Evolutionary conservation across 805 yeast genomes (phyloP), one percentile per base, ranked within the genome.

Genomic region (Lipomyces kockii): DNA sequence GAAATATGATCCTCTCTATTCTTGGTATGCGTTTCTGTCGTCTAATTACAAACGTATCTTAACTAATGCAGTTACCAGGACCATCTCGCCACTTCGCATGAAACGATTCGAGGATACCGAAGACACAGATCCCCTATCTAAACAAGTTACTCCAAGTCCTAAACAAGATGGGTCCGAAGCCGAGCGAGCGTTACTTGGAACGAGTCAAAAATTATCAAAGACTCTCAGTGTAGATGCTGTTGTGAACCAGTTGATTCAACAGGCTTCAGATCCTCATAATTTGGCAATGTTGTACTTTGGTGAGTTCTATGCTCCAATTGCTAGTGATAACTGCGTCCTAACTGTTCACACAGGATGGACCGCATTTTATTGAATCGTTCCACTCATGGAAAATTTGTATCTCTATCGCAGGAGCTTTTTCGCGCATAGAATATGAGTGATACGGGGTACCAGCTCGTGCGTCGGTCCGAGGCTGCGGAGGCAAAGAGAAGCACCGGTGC

Each of bases 1-100:
- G 70, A 83, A 89, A 73, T 92, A 95, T 84, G 99, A 95, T 81
- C 98, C 99, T 0, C 82, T 95, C 64, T 93, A 94, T 74, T 85
- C 91, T 1, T 95, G 99, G 98, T 73, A 69, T 8, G 71, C 66
- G 20, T 43, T 43, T 8, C 49, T 2, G 8, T 43, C 3, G 49
- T 17, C 34, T 27, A 34, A n/a, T n/a, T n/a, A n/a, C n/a, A n/a
- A n/a, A n/a, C n/a, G 22, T 20, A 32, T 58, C n/a, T 25, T 7
- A 6, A 17, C 51, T 39, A 63, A 61, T 69, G n/a, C 14, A 25
- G 20, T 43, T 43, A 5, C 17, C 43, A 73, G 76, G 77, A 86
- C 90, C 0, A 81, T 92, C 58, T 90, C 97, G 0, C 96, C 97
- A 0, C 78, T 91, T 9, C 71, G 72, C 8, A 66, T 49, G 34